Conservation (phyloP, 2,329 filamentous ascomycete genomes). For the Phialocephala sp. region DNA sequence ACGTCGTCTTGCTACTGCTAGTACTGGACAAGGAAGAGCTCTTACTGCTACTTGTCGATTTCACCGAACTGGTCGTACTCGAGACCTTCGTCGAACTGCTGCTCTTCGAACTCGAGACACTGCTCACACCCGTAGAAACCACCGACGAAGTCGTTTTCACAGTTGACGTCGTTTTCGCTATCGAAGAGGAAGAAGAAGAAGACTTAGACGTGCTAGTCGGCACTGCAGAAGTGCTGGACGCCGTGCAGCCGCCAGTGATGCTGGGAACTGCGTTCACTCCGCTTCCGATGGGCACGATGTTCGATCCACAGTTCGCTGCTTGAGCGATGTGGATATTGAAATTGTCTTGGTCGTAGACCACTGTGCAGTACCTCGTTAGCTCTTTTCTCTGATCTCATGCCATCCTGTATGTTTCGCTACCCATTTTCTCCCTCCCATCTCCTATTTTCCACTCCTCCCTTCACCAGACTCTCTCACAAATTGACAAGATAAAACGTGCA, state of each 20-base stretch:
- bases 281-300: slow-evolving; percentile 18
- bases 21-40: neutral
- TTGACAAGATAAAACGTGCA: neutral
- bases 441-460: too few species aligned
- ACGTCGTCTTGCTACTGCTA: neutral
- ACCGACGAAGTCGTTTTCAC: neutral
- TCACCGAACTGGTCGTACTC: neutral
- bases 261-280: slow-evolving; percentile 27
- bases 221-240: neutral
- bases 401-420: neutral
- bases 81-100: neutral
- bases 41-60: neutral
- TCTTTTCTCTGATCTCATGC: neutral
- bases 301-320: slow-evolving; percentile 25
- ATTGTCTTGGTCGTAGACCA: slow-evolving; percentile 31
- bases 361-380: slow-evolving; percentile 10
- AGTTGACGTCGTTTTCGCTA: neutral
- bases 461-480: too few species aligned
- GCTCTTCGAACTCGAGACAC: neutral
- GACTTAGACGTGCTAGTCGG: neutral
- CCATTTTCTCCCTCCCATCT: neutral
- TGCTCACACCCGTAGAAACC: neutral
- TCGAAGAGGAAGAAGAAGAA: neutral
- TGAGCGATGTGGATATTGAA: slow-evolving; percentile 25
- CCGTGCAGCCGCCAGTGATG: slow-evolving; percentile 16